Evolutionary conservation across 2,329 filamentous ascomycete species (phyloP).

Genomic region (Pochonia chlamydosporia): DNA sequence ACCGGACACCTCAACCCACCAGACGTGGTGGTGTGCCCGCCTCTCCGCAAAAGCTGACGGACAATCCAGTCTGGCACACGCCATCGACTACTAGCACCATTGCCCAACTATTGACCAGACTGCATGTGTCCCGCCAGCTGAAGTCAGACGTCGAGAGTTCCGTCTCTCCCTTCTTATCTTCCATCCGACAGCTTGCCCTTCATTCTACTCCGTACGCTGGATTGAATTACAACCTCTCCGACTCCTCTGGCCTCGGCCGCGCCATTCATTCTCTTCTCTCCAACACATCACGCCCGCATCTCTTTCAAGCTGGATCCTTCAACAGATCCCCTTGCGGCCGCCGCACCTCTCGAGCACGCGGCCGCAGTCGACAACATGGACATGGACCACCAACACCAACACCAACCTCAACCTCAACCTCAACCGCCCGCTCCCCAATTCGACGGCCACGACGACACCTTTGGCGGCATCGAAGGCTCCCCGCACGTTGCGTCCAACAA

Average conservation of each 20-base stretch:
- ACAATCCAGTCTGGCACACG: not conserved
- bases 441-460: constrained; percentile 42
- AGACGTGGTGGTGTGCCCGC: not conserved
- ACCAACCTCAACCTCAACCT: too few species aligned
- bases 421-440: constrained; percentile 17
- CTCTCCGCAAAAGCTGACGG: constrained; percentile 2
- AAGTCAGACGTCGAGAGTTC: constrained; percentile 4
- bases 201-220: too few species aligned
- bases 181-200: constrained; percentile 11
- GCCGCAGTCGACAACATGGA: constrained; percentile 49
- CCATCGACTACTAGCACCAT: not conserved
- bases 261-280: constrained; percentile 6
- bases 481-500: constrained; percentile 32
- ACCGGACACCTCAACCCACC: too few species aligned
- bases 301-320: constrained; percentile 47
- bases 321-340: constrained; percentile 24
- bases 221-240: not conserved
- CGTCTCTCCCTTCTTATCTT: constrained; percentile 12
- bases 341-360: constrained; percentile 22
- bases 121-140: constrained; percentile 8
- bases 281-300: constrained; percentile 8
- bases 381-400: constrained; percentile 21
- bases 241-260: constrained; percentile 8
- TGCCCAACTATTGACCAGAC: not conserved
- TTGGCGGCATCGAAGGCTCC: constrained; percentile 44